Percentiles rank a stretch among this genome's conserved stretches.
These are phyloP conservation scores for Candida nitratophila DNA, from an alignment of 805 yeast genomes.

Conservation along the genomic window DNA sequence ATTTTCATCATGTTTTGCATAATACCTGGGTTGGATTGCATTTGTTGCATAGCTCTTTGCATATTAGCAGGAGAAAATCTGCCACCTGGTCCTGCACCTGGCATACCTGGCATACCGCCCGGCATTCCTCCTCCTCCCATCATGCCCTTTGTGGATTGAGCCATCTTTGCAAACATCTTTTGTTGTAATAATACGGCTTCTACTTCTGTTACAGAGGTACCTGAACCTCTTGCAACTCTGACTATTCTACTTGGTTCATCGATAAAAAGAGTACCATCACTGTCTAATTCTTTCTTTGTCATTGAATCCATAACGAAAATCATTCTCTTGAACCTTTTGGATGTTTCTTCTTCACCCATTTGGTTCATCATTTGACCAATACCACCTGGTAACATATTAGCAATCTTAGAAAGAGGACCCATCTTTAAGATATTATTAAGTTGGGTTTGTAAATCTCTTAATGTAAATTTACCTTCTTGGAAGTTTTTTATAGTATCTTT, in stretches of 20 bases:
- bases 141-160: slow-evolving; percentile 60
- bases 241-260: slow-evolving; percentile 81
- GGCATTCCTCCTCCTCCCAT: slow-evolving; percentile 43
- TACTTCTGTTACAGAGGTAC: slow-evolving; percentile 86
- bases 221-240: slow-evolving; percentile 91
- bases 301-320: slow-evolving; percentile 90
- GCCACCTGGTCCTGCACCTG: slow-evolving; percentile 40
- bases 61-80: slow-evolving; percentile 25
- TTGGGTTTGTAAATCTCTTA: slow-evolving; percentile 87
- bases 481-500: slow-evolving; percentile 87
- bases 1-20: slow-evolving; percentile 68
- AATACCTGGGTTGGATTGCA: slow-evolving; percentile 68
- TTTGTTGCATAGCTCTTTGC: slow-evolving; percentile 46
- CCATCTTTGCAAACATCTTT: slow-evolving; percentile 91
- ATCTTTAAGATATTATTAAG: slow-evolving; percentile 92
- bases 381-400: slow-evolving; percentile 92
- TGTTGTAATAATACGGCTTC: slow-evolving; percentile 89
- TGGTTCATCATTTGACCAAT: slow-evolving; percentile 77
- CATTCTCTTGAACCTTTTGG: slow-evolving; percentile 79
- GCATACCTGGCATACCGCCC: slow-evolving; percentile 51
- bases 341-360: slow-evolving; percentile 88
- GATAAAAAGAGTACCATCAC: slow-evolving; percentile 77
- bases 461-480: slow-evolving; percentile 90
- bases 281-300: slow-evolving; percentile 86
- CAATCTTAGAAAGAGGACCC: slow-evolving; percentile 94